Percentiles rank a stretch among this genome's conserved stretches.
Conservation (phyloP, 371 early-diverging fungal species). For the Syncephalastrum sp. region DNA sequence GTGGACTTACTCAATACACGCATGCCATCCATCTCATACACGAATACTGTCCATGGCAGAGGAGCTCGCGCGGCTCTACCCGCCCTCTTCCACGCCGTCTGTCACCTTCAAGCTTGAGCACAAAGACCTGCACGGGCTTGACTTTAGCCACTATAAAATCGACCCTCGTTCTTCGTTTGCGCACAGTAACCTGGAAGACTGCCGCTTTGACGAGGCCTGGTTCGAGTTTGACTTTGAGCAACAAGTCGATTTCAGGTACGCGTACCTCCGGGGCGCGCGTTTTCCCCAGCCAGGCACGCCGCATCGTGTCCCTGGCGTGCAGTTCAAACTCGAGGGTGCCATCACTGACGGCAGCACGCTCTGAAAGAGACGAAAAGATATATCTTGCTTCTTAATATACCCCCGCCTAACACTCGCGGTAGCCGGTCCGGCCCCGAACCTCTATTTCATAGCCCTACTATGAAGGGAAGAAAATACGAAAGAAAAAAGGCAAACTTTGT, state of each 20-base stretch:
- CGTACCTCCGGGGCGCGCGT: conserved; percentile 20
- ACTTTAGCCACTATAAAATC: conserved; percentile 34
- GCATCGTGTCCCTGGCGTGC: conserved; percentile 22
- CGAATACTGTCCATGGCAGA: conserved; percentile 10
- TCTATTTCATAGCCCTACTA: no score
- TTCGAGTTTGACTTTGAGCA: conserved; percentile 38
- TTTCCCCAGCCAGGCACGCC: conserved; percentile 29
- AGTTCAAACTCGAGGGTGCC: conserved; percentile 17
- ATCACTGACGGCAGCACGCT: conserved; percentile 5
- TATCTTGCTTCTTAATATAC: no score
- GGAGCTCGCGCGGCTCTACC: conserved; percentile 25
- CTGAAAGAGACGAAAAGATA: not conserved
- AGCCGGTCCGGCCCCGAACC: no score
- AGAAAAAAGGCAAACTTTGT: no score
- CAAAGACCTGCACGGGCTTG: conserved; percentile 27
- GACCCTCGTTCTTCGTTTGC: conserved; percentile 34
- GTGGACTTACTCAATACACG: no score
- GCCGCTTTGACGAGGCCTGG: conserved; percentile 23
- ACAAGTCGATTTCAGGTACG: conserved; percentile 25
- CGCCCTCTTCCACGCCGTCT: conserved; percentile 9
- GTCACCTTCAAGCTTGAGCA: conserved; percentile 16
- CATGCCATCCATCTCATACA: no score
- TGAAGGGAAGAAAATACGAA: no score
- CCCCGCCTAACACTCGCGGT: no score
- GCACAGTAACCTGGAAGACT: conserved; percentile 33